Percentiles rank a stretch among this genome's conserved stretches.
Evolutionary conservation across 768 basidiomycete genomes (phyloP).

Genomic region (Cytidiella melzeri): DNA sequence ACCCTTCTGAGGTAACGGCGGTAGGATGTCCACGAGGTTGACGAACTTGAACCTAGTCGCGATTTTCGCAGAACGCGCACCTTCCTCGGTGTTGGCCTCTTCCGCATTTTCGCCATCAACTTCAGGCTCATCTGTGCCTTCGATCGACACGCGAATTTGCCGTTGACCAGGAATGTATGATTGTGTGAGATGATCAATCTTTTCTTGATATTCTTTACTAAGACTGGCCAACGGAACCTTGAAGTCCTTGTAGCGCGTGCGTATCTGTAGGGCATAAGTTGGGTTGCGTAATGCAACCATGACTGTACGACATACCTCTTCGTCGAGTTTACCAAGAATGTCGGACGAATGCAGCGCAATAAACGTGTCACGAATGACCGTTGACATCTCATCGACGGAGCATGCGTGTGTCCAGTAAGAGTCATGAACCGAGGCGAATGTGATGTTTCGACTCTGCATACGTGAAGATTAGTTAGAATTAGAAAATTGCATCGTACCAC

Average conservation of each 20-base stretch:
- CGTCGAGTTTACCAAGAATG: conserved; percentile 63
- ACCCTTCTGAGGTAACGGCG: conserved; percentile 80
- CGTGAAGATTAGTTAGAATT: conserved; percentile 10
- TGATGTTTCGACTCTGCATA: conserved; percentile 58
- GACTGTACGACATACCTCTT: conserved; percentile 50
- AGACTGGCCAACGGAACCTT: conserved; percentile 47
- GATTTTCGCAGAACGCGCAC: conserved; percentile 7
- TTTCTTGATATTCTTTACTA: conserved; percentile 5
- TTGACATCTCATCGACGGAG: conserved; percentile 83
- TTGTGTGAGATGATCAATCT: neutral
- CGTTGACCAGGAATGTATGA: too few species aligned
- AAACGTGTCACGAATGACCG: conserved; percentile 87
- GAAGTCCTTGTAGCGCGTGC: conserved; percentile 69
- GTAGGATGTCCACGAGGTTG: conserved; percentile 66
- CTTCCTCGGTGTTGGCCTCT: conserved; percentile 11
- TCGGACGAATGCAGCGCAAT: conserved; percentile 87
- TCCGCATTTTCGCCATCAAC: conserved; percentile 19
- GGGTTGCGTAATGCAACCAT: neutral
- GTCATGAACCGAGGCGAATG: conserved; percentile 96
- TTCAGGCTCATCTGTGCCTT: neutral
- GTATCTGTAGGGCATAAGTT: conserved; percentile 42
- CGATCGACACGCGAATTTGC: too few species aligned
- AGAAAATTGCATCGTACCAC: neutral
- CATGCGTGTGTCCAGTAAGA: conserved; percentile 98
- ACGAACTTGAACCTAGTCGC: conserved; percentile 53